Percentiles rank a stretch among this genome's conserved stretches.
phyloP scores from a whole-genome alignment of 129 eudicot species.

The Lactuca saligna region DNA sequence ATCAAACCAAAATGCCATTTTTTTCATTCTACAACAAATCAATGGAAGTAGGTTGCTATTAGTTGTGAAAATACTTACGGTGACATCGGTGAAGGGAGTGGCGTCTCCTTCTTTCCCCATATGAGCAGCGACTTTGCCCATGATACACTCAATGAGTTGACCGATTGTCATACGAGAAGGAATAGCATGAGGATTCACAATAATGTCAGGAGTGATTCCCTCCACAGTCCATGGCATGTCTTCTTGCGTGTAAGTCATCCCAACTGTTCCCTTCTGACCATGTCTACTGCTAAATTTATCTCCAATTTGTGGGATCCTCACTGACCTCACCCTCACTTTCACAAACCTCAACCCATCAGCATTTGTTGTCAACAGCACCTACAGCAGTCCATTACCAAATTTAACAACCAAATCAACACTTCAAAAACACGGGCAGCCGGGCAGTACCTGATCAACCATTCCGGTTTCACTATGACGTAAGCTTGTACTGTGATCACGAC shows the following conservation, averaged over 20 bases:
- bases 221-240: slow-evolving; percentile 97
- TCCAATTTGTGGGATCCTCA: slow-evolving; percentile 91
- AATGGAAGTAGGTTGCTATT: background rate
- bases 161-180: slow-evolving; percentile 99
- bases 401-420: no score
- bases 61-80: slow-evolving; percentile 40
- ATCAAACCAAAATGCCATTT: background rate
- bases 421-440: background rate
- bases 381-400: background rate
- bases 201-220: slow-evolving; percentile 89
- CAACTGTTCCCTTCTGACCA: slow-evolving; percentile 96
- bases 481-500: slow-evolving; percentile 88
- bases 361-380: slow-evolving; percentile 84
- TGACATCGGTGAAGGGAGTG: slow-evolving; percentile 91
- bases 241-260: slow-evolving; percentile 97
- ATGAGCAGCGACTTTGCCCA: slow-evolving; percentile 98
- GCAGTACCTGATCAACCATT: slow-evolving; percentile 80
- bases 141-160: slow-evolving; percentile 92
- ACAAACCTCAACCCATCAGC: slow-evolving; percentile 93
- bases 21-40: no score
- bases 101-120: slow-evolving; percentile 99
- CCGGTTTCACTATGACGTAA: slow-evolving; percentile 96
- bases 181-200: slow-evolving; percentile 93
- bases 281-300: slow-evolving; percentile 96
- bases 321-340: slow-evolving; percentile 91